phyloP scores from a whole-genome alignment of 1,284 basidiomycete species.

The Naganishia sp. region DNA sequence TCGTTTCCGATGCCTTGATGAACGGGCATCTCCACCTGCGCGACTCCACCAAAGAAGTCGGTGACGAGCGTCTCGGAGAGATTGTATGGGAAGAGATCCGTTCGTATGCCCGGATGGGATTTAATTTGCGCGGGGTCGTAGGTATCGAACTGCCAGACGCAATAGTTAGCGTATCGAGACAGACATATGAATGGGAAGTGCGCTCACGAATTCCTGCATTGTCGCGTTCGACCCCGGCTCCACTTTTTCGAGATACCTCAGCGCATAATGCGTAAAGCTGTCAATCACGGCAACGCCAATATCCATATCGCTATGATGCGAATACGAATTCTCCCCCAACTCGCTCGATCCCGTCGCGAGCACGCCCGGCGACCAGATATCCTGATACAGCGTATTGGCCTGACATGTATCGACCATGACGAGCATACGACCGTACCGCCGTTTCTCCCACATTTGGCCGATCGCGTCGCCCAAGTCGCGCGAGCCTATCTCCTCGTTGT shows the following conservation, averaged over 20 bases:
- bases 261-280: constrained; percentile 86
- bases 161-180: not conserved
- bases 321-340: constrained; percentile 91
- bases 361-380: constrained; percentile 94
- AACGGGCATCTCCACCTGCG: constrained; percentile 67
- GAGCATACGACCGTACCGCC: constrained; percentile 94
- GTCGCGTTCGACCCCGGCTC: constrained; percentile 83
- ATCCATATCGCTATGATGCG: constrained; percentile 90
- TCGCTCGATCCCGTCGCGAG: constrained; percentile 87
- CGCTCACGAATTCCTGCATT: constrained; percentile 78
- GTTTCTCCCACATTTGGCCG: constrained; percentile 97
- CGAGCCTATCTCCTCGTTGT: constrained; percentile 95
- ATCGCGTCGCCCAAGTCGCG: constrained; percentile 95
- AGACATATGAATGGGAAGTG: not conserved
- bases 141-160: constrained; percentile 66
- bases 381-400: constrained; percentile 92
- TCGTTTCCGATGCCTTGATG: not conserved
- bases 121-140: constrained; percentile 75
- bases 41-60: constrained; percentile 93
- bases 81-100: constrained; percentile 69
- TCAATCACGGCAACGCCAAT: constrained; percentile 96
- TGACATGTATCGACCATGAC: constrained; percentile 99
- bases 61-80: constrained; percentile 75
- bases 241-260: constrained; percentile 87
- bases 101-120: constrained; percentile 83